Conservation (phyloP, 129 eudicot species). For the Tagetes erecta region DNA sequence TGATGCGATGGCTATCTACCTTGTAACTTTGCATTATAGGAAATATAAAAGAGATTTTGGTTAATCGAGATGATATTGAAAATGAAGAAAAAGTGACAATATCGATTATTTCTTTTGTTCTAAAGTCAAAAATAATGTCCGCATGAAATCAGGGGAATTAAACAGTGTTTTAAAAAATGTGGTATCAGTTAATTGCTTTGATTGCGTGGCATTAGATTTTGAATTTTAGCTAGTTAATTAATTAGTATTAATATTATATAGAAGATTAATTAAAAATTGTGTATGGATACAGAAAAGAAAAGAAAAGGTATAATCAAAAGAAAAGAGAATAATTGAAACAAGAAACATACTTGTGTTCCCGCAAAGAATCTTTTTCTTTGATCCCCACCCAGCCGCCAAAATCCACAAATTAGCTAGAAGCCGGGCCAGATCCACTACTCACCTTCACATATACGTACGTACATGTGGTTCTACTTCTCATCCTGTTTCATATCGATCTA, state of each 20-base stretch:
- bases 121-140: conserved; percentile 32
- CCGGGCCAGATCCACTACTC: neutral
- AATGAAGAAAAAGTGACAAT: neutral
- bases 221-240: no score
- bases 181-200: conserved; percentile 10
- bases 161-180: conserved; percentile 26
- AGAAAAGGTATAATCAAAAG: neutral
- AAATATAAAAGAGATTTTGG: neutral
- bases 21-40: neutral
- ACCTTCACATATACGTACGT: neutral
- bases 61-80: neutral
- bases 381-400: conserved; percentile 38
- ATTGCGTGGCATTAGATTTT: neutral
- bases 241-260: no score
- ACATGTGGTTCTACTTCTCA: no score
- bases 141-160: neutral
- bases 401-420: conserved; percentile 21
- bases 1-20: no score
- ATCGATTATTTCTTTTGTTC: neutral
- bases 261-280: no score
- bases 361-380: conserved; percentile 44
- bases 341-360: conserved; percentile 40
- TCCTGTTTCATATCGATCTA: no score
- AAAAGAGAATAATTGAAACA: conserved; percentile 29
- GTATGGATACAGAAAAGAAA: no score